These are phyloP conservation scores for Aphanomyces stellatus DNA, from an alignment of 352 stramenopile species.

Conservation along the genomic window DNA sequence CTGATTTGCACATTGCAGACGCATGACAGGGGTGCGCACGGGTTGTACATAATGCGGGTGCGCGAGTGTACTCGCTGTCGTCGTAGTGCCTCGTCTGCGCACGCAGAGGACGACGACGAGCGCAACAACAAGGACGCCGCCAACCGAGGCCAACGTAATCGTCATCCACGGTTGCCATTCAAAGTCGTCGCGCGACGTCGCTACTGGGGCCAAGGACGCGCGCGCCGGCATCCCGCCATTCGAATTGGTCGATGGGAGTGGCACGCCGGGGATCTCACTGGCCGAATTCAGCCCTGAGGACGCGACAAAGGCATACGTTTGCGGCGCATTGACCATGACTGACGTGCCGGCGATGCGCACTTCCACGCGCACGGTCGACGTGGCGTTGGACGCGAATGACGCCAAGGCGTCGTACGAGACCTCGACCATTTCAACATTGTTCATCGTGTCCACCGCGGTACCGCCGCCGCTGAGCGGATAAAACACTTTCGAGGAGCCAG, in stretches of 20 bases:
- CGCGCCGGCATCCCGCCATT: background rate
- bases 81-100: constrained; percentile 20
- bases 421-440: constrained; percentile 81
- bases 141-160: constrained; percentile 29
- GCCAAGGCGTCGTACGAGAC: constrained; percentile 59
- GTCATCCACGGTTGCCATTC: constrained; percentile 46
- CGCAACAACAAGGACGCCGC: constrained; percentile 41
- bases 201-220: background rate
- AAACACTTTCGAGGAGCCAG: constrained; percentile 37
- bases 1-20: no score
- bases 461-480: constrained; percentile 45
- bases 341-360: constrained; percentile 57
- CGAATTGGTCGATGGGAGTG: background rate
- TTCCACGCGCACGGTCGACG: constrained; percentile 45
- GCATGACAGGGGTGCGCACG: background rate
- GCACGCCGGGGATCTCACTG: no score
- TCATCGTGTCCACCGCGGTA: constrained; percentile 47
- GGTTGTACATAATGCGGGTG: background rate
- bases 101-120: constrained; percentile 33
- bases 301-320: constrained; percentile 70
- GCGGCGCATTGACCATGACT: constrained; percentile 41
- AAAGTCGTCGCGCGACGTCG: background rate
- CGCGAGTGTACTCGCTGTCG: background rate
- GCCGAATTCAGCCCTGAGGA: constrained; percentile 35
- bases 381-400: constrained; percentile 25